phyloP scores from a whole-genome alignment of 108 stramenopile species.

The Fistulifera pelliculosa region DNA sequence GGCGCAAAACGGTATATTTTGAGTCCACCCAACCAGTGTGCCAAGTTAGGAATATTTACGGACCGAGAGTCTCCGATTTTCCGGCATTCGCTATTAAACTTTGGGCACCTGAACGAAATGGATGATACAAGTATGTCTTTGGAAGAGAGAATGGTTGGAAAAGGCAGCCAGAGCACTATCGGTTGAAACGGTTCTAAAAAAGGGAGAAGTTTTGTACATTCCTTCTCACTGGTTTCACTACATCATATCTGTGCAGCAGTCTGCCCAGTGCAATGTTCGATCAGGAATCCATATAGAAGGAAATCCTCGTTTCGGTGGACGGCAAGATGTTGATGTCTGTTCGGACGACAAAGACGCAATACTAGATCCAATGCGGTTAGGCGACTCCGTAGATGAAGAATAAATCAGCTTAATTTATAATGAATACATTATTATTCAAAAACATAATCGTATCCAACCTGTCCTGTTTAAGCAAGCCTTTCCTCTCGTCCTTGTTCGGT shows the following conservation, averaged over 20 bases:
- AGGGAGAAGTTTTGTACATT: conserved; percentile 86
- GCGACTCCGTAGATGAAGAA: no score
- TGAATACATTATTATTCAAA: no score
- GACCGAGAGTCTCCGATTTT: conserved; percentile 46
- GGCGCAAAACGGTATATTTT: conserved; percentile 93
- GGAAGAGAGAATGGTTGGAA: conserved; percentile 62
- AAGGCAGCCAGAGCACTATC: conserved; percentile 31
- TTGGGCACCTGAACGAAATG: conserved; percentile 51
- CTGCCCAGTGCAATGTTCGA: conserved; percentile 89
- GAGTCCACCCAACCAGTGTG: conserved; percentile 73
- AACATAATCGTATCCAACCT: no score
- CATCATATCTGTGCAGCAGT: conserved; percentile 79
- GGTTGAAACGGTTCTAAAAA: conserved; percentile 80
- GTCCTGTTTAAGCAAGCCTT: no score
- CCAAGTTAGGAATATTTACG: conserved; percentile 71
- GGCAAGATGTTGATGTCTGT: conserved; percentile 11
- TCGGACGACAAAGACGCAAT: neutral
- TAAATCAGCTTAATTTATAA: no score
- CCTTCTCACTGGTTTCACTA: conserved; percentile 94
- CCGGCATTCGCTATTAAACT: conserved; percentile 83
- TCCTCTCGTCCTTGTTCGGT: no score
- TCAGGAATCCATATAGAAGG: conserved; percentile 54
- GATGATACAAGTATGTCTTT: conserved; percentile 46
- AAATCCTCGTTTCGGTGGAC: conserved; percentile 48
- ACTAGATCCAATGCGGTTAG: no score